phyloP scores from a whole-genome alignment of 2,329 filamentous ascomycete species.

The Ilyonectria sp. region DNA sequence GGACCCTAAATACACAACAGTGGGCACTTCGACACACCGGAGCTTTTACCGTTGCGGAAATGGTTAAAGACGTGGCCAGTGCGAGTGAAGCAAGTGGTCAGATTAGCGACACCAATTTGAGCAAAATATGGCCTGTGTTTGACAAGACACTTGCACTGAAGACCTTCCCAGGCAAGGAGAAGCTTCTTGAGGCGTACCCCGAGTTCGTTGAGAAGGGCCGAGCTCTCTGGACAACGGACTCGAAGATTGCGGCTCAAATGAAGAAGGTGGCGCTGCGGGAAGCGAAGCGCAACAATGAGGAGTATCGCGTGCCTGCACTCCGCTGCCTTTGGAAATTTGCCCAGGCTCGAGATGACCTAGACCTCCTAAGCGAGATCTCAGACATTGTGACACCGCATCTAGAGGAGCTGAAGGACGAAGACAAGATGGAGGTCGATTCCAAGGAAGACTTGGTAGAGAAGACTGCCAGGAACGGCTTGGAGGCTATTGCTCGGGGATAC shows the following conservation, averaged over 20 bases:
- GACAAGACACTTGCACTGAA: slow-evolving; percentile 89
- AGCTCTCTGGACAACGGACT: slow-evolving; percentile 69
- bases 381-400: slow-evolving; percentile 76
- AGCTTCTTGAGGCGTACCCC: slow-evolving; percentile 84
- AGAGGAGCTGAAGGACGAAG: slow-evolving; percentile 69
- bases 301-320: slow-evolving; percentile 84
- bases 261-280: slow-evolving; percentile 88
- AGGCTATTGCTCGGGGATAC: slow-evolving; percentile 67
- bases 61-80: slow-evolving; percentile 75
- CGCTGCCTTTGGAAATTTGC: slow-evolving; percentile 80
- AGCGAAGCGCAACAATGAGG: slow-evolving; percentile 91
- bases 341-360: slow-evolving; percentile 76
- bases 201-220: slow-evolving; percentile 79
- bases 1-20: slow-evolving; percentile 82
- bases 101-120: slow-evolving; percentile 73
- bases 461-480: slow-evolving; percentile 65
- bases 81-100: slow-evolving; percentile 71
- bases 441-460: slow-evolving; percentile 61
- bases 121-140: slow-evolving; percentile 84
- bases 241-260: slow-evolving; percentile 72
- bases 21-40: slow-evolving; percentile 94
- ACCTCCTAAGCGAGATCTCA: slow-evolving; percentile 78
- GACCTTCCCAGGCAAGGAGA: slow-evolving; percentile 94
- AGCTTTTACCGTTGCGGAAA: slow-evolving; percentile 84
- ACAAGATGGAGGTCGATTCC: slow-evolving; percentile 79